These are phyloP conservation scores for Wickerhamomyces sp. DNA, from an alignment of 1,139 yeast genomes.

Conservation along the genomic window DNA sequence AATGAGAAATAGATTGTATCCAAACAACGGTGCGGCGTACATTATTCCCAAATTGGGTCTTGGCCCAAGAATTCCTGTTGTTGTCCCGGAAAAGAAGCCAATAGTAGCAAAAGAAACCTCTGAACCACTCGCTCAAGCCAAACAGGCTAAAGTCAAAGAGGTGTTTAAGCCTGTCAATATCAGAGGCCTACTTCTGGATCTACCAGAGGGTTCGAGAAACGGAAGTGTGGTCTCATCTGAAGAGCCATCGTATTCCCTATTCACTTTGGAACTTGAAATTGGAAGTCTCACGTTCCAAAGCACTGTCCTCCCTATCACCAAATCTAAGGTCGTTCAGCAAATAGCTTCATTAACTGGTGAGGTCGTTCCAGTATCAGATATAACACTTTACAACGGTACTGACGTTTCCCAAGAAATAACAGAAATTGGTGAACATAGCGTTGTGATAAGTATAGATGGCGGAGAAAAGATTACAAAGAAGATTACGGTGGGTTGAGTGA, in stretches of 20 bases:
- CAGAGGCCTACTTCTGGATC: constrained; percentile 17
- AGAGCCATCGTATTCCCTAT: constrained; percentile 15
- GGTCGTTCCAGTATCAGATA: constrained; percentile 13
- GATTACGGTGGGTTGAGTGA: too few species aligned
- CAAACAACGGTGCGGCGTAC: constrained; percentile 67
- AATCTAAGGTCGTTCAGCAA: constrained; percentile 5
- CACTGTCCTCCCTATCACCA: constrained; percentile 4
- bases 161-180: constrained; percentile 14
- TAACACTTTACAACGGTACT: constrained; percentile 5
- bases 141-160: constrained; percentile 5
- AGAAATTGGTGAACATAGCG: constrained; percentile 11
- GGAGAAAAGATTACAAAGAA: constrained; percentile 11
- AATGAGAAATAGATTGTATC: constrained; percentile 77
- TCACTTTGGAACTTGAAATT: constrained; percentile 16
- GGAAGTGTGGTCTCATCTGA: constrained; percentile 6
- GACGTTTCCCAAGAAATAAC: constrained; percentile 8
- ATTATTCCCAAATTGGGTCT: constrained; percentile 38
- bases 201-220: constrained; percentile 8
- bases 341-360: constrained; percentile 9
- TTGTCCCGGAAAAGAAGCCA: constrained; percentile 29
- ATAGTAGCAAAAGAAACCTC: constrained; percentile 3
- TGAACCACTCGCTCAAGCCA: constrained; percentile 5
- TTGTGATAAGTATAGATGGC: constrained; percentile 12
- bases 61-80: constrained; percentile 60
- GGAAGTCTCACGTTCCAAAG: constrained; percentile 4